Evolutionary conservation across 192 early-diverging fungal genomes (phyloP), one percentile per base, ranked within the genome.

Genomic region (Spizellomyces punctatus): DNA sequence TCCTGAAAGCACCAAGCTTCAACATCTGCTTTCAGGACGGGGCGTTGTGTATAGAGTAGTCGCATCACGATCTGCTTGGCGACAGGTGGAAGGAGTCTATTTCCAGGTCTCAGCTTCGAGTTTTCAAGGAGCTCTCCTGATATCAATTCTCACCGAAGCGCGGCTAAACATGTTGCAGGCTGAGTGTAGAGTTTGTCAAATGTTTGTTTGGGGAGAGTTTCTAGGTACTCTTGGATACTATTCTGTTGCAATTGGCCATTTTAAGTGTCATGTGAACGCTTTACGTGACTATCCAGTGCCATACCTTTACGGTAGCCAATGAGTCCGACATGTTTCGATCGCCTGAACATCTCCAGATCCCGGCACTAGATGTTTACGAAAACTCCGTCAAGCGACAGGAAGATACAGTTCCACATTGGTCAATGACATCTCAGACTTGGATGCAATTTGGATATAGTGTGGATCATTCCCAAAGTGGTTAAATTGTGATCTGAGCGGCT

Each of bases 151-250:
- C 72, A 91, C 91, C 95, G 85, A 59, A 96, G 93, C 49, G 96
- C 91, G 21, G 94, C 94, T 36, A 96, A 86, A 76, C 94, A 96
- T 68, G 96, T 95, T 44, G 95, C 92, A 9, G 96, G 94, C 57
- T 93, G 92, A 46, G 89, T 82, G 70, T 94, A 98, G 22, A 98
- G 83, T 0, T 89, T 79, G 36, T 90, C 85, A 73, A 93, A 89
- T 42, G 90, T 94, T 66, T 84, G 79, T 27, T 83, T 76, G 2
- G 93, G 92, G 46, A 98, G 85, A 21, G 62, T 56, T 61, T 85
- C 66, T 17, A 85, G 61, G 60, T 79, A 77, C 12, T 63, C 64
- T n/a, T 56, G 57, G 14, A 80, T 72, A 43, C 47, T 63, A 54
- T 49, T 64, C 74, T 75, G 42, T 36, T 36, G 27, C 27, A 36